Evolutionary conservation across 495 filamentous ascomycete species (phyloP).

Genomic region (Cudoniella acicularis): DNA sequence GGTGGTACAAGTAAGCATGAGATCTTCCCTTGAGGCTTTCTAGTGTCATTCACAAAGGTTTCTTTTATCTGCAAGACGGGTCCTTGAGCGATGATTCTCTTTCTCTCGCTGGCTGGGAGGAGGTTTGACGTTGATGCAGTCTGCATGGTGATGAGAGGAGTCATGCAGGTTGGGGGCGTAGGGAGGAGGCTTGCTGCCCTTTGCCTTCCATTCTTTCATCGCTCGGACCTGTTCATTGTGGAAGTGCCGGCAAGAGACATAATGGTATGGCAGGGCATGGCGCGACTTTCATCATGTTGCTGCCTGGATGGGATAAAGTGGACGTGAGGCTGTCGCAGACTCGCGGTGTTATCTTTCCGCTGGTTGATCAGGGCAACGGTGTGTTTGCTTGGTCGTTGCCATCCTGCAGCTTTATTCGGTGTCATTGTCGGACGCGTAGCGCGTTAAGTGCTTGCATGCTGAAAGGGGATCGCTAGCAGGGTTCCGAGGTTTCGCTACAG

Average conservation of each 20-base stretch:
- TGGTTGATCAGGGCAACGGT: neutral
- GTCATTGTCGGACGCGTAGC: neutral
- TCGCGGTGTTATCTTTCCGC: neutral
- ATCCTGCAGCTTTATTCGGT: neutral
- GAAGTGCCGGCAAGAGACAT: neutral
- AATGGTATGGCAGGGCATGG: no score
- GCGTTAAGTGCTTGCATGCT: neutral
- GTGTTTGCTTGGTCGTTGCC: neutral
- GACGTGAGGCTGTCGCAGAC: neutral
- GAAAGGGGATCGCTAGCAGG: neutral
- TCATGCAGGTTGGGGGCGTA: neutral
- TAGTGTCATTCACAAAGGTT: conserved; percentile 20
- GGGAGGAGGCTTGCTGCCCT: neutral
- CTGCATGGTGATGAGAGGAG: neutral
- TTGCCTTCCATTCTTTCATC: neutral
- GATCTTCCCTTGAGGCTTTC: neutral
- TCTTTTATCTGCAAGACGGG: conserved; percentile 19
- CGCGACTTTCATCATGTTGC: neutral
- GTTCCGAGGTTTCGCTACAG: neutral
- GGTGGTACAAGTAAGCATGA: neutral
- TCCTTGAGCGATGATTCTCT: neutral
- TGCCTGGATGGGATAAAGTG: neutral
- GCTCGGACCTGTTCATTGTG: neutral
- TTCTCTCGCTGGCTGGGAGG: neutral
- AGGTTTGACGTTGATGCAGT: neutral